Conservation (phyloP, 2,329 filamentous ascomycete genomes). For the Lithohypha guttulata region DNA sequence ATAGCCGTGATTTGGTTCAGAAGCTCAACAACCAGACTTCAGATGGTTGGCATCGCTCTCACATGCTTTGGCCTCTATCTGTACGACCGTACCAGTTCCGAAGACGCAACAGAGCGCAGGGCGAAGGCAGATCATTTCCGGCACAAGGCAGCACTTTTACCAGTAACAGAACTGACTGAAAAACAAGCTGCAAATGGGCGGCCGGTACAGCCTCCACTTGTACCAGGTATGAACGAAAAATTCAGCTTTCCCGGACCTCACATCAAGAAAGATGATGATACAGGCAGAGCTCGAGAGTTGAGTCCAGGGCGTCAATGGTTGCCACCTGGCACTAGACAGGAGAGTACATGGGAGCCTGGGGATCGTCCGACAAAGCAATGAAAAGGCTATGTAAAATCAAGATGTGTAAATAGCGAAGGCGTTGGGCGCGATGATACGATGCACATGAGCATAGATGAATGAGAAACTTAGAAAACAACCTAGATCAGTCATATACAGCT, state of each 20-base stretch:
- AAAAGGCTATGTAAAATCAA: slow-evolving; percentile 14
- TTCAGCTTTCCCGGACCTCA: slow-evolving; percentile 18
- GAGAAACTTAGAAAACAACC: not conserved
- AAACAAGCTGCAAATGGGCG: slow-evolving; percentile 25
- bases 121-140: slow-evolving; percentile 56
- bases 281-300: slow-evolving; percentile 20
- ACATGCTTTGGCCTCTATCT: slow-evolving; percentile 90
- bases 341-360: slow-evolving; percentile 63
- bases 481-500: too few species aligned
- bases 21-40: slow-evolving; percentile 70
- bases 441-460: not conserved
- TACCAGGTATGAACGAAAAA: slow-evolving; percentile 28
- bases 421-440: slow-evolving; percentile 10
- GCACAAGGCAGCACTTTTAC: slow-evolving; percentile 52
- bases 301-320: slow-evolving; percentile 44
- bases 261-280: slow-evolving; percentile 34
- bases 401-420: slow-evolving; percentile 13
- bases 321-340: slow-evolving; percentile 69
- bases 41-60: slow-evolving; percentile 73
- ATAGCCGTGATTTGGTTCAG: slow-evolving; percentile 95
- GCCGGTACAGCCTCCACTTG: slow-evolving; percentile 20
- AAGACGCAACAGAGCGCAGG: slow-evolving; percentile 74
- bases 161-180: slow-evolving; percentile 44
- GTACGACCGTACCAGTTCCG: slow-evolving; percentile 85
- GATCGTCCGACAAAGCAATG: slow-evolving; percentile 29